Evolutionary conservation across 169 alveolate species (phyloP), one percentile per base, ranked within the genome.

Genomic region (Eimeria acervulina): DNA sequence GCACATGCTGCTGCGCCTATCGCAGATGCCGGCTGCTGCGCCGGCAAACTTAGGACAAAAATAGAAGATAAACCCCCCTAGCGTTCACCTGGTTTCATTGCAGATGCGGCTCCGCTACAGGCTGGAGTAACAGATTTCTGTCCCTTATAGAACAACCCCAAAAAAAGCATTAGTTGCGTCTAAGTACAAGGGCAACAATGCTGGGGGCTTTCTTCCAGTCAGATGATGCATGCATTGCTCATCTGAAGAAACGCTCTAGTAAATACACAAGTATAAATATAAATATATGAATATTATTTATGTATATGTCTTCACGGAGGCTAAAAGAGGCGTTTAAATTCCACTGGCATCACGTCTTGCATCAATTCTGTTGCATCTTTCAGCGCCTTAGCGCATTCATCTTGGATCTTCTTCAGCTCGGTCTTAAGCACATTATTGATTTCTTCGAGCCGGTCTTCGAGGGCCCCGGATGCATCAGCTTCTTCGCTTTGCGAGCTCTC

Each of bases 291-390:
- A 68, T n/a, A 68, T 0, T 72, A 72, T 36, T 19, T 31, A 40
- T 40, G 47, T 40, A 10, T n/a, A 72, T 72, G 23, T 17, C 6
- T 28, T 36, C 84, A 72, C 1, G 21, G 85, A 36, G 59, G 8
- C 21, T 15, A 52, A 47, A 78, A 52, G 38, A 84, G 92, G 76
- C 92, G 92, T 68, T 51, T 68, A 31, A n/a, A 76, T n/a, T 84
- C 40, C 10, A 52, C 76, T 52, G 51, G 76, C 92, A 52, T 51
- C 70, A 83, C 72, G 51, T 55, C 40, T 12, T 83, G 66, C 31
- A 84, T 52, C 52, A 51, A 12, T 31, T 31, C 78, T 28, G 92
- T 44, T 55, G 92, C 92, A 3, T 84, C 78, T 6, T 40, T 28
- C n/a, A 84, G 92, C 23, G 72, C 21, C 55, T 84, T 33, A 1